Percentiles rank a stretch among this genome's conserved stretches.
These are phyloP conservation scores for Cercospora beticola DNA, from an alignment of 2,329 filamentous ascomycete genomes.

Conservation along the genomic window DNA sequence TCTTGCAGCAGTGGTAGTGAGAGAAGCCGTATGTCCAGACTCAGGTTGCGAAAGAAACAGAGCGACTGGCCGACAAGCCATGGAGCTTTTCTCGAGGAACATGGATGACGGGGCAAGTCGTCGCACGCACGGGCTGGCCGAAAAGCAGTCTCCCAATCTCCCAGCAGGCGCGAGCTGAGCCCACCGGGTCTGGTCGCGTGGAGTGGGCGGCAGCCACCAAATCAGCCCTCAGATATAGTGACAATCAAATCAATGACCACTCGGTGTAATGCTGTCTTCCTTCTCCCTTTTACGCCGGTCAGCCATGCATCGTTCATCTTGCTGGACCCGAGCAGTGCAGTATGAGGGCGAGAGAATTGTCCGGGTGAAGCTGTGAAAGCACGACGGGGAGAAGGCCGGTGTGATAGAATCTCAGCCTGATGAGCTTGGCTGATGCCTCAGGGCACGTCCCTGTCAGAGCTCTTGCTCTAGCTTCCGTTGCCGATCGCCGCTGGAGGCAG, in stretches of 20 bases:
- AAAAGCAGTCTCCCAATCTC: not conserved
- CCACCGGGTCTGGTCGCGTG: not conserved
- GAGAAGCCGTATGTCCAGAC: not conserved
- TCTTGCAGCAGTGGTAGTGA: not conserved
- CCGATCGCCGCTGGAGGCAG: not conserved
- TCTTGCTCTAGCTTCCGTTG: not conserved
- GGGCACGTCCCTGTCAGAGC: not conserved
- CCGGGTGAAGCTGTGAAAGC: not conserved
- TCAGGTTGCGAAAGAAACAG: not conserved
- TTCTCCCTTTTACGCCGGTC: not conserved
- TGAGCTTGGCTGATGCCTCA: not conserved
- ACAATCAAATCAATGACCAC: not conserved
- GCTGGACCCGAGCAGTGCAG: not conserved
- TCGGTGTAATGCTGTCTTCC: not conserved
- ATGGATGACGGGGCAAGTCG: not conserved
- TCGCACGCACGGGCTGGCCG: not conserved
- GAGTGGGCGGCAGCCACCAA: not conserved
- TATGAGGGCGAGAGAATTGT: not conserved
- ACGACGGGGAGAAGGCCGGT: not conserved
- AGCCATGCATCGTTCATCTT: not conserved
- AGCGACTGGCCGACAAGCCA: not conserved
- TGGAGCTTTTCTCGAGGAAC: not conserved
- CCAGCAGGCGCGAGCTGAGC: not conserved
- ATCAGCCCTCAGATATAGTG: not conserved
- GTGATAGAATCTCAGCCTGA: not conserved